Base-by-base conservation (phyloP, 176 grass and related monocot genomes). In the Olyra latifolia region DNA sequence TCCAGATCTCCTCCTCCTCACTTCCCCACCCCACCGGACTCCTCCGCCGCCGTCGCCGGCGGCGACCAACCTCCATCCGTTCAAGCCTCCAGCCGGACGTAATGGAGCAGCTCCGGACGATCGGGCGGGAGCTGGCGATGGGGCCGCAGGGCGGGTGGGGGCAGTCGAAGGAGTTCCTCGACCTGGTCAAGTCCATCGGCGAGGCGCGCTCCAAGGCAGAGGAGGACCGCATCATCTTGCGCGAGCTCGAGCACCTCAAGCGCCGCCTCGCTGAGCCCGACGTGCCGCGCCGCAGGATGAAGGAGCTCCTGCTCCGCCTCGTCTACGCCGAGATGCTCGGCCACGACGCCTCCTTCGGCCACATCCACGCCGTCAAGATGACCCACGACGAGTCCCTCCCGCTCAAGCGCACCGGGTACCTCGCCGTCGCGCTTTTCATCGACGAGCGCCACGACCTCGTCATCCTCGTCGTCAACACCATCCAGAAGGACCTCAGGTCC, bases 291-390 rank as follows among this genome's bases (percentile, higher is more conserved):
- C 89, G 89, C 50, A 89, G 88, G 89, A 99, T 99, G 97, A 99
- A 99, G 82, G 97, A 99, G 82, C 90, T 91, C 71, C 82, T 99
- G 45, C 86, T 99, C 49, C 92, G 97, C 82, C 91, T 99, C 63
- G 93, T 93, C 84, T 99, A 99, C 52, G 97, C 88, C 15, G 97
- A 99, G 97, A 99, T 99, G 97, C 93, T 99, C 43, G 97, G 97
- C 20, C 97, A 99, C 71, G 97, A 99, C 29, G 97, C 97, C 64
- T 99, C 97, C 54, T 99, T 99, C 73, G 97, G 93, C 19, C 86
- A 99, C 82, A 99, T 99, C 88, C 97, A 99, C 71, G 97, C 97
- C 50, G 97, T 99, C 62, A 99, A 99, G 87, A 99, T 99, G 97
- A 95, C 97, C 68, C 97, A 99, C 84, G 93, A 99, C 77, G 97